A percentile compares a stretch with the other conserved stretches of the same genome.
Evolutionary conservation across 371 early-diverging fungal genomes (phyloP).

Genomic region (Thermomucor indicae-seudaticae): DNA sequence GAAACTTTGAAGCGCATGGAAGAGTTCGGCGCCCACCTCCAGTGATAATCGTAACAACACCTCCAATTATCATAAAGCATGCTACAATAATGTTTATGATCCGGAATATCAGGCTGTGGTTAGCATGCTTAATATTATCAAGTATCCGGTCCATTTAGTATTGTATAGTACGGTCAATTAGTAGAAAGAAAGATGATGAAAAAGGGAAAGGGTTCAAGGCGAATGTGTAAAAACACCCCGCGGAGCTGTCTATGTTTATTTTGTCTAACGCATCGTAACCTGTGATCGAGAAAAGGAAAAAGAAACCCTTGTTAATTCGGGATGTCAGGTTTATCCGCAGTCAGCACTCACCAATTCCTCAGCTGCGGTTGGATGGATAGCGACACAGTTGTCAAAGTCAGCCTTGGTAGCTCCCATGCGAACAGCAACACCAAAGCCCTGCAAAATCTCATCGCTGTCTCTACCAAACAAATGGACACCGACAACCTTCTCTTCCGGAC

Average conservation of each 20-base stretch:
- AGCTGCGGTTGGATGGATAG: constrained; percentile 96
- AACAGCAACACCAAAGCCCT: constrained; percentile 81
- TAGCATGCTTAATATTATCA: constrained; percentile 2
- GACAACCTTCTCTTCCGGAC: constrained; percentile 90
- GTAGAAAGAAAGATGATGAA: too few relatives aligned
- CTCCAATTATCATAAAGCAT: constrained; percentile 35
- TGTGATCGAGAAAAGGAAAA: too few relatives aligned
- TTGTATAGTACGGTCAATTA: too few relatives aligned
- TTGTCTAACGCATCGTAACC: too few relatives aligned
- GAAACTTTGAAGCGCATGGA: too few relatives aligned
- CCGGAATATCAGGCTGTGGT: constrained; percentile 23
- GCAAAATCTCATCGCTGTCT: constrained; percentile 92
- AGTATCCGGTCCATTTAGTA: constrained; percentile 2
- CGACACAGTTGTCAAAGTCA: constrained; percentile 92
- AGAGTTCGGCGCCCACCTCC: constrained; percentile 2
- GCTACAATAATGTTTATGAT: constrained; percentile 28
- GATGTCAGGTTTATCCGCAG: too few relatives aligned
- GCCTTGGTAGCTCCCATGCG: constrained; percentile 94
- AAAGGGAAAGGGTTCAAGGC: too few relatives aligned
- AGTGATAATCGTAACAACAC: constrained; percentile 10
- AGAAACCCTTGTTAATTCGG: too few relatives aligned
- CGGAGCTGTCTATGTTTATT: too few relatives aligned
- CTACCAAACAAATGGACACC: constrained; percentile 94
- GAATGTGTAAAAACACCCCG: too few relatives aligned
- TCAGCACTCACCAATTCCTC: constrained; percentile 73